Percentiles rank a stretch among this genome's conserved stretches.
phyloP scores from a whole-genome alignment of 176 grass and related monocot genomes.

The Phoenix roebelenii region DNA sequence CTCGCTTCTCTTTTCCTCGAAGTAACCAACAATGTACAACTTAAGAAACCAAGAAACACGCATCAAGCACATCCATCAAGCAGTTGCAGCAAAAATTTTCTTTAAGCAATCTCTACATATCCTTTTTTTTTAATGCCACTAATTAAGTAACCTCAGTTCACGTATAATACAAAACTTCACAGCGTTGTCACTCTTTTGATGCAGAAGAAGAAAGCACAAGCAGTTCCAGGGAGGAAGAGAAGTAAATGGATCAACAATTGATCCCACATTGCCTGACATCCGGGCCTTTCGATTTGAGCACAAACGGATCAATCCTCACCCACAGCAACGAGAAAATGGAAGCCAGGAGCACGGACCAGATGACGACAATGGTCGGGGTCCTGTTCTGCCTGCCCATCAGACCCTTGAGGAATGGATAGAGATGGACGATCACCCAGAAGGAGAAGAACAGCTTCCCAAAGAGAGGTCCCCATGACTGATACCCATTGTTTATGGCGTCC shows the following conservation, averaged over 20 bases:
- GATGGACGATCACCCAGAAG: constrained; percentile 94
- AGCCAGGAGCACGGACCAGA: constrained; percentile 81
- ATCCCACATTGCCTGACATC: constrained; percentile 83
- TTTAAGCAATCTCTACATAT: too few species aligned
- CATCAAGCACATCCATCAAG: too few species aligned
- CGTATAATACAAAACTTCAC: too few species aligned
- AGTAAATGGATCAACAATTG: constrained; percentile 46
- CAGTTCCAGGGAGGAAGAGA: too few species aligned
- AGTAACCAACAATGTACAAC: too few species aligned
- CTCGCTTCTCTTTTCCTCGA: too few species aligned
- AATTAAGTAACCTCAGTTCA: too few species aligned
- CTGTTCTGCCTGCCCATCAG: constrained; percentile 91
- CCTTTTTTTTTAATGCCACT: too few species aligned
- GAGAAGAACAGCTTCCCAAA: constrained; percentile 94
- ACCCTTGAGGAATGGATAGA: constrained; percentile 96
- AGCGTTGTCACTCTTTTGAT: too few species aligned
- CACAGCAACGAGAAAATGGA: constrained; percentile 97
- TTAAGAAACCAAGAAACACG: too few species aligned
- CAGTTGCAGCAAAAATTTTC: too few species aligned
- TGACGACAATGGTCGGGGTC: constrained; percentile 85
- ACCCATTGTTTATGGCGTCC: constrained; percentile 89
- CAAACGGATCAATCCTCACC: constrained; percentile 88
- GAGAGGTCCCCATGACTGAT: constrained; percentile 80
- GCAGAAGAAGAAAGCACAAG: too few species aligned
- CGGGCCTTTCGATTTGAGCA: constrained; percentile 68